Evolutionary conservation across 2,329 filamentous ascomycete species (phyloP), one percentile per base, ranked within the genome.

Genomic region (Talaromyces sp.): DNA sequence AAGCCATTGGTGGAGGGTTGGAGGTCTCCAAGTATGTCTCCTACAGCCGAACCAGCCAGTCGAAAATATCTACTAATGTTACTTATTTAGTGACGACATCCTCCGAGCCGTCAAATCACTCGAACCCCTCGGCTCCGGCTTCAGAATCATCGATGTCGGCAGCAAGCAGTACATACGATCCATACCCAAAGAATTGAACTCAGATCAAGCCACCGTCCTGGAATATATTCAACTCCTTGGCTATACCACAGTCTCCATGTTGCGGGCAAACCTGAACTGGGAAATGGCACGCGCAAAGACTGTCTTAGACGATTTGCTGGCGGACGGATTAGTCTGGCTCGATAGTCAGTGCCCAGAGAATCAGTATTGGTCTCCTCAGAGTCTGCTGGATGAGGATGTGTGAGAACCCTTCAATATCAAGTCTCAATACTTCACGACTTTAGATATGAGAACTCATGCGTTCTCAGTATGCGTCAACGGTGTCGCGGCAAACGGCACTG

Each of bases 111-210:
- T 98, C 6, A 90, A 90, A 67, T 93, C 92, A 13, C 85, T 99
- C 27, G 87, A 90, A 71, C 95, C 95, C 0, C 85, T 99, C 1
- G 93, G 93, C 0, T 92, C 91, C 0, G 92, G 93, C 19, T 97
- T 97, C 78, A 90, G 88, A 31, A 89, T 97, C 65, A 85, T 97
- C 68, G 88, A 85, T 63, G 91, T 99, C 67, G 95, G 95, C 8
- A 88, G 88, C 69, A 91, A 90, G 73, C 87, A 90, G 67, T 95
- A 97, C 78, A 94, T 99, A 63, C 87, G 95, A 33, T 96, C 92
- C 3, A 89, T 99, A 47, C 95, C 95, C 1, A 95, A 96, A 76
- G 95, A 99, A 79, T 84, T 99, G 67, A 97, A 96, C 76, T 93
- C 88, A 14, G 95, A 99, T 76, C 95, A 99, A 81, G 91, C 91